These are phyloP conservation scores for Pisolithus orientalis DNA, from an alignment of 768 basidiomycete genomes.

Conservation along the genomic window DNA sequence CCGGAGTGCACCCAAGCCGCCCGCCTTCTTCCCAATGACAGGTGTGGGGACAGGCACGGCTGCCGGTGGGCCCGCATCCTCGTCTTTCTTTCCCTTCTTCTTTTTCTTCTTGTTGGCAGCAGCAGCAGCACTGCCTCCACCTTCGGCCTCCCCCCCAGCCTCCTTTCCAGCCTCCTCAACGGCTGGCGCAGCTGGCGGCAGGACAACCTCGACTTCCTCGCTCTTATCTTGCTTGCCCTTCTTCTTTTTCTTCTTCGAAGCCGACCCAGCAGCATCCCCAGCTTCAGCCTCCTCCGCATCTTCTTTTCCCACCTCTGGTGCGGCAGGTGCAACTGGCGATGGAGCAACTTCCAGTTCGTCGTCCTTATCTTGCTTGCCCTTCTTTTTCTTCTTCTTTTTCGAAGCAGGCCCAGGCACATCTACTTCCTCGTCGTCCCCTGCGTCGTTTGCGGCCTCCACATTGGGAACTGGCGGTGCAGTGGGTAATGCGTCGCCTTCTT, in stretches of 20 bases:
- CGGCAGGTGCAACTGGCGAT: conserved; percentile 21
- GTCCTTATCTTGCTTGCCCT: conserved; percentile 17
- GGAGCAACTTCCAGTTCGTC: conserved; percentile 8
- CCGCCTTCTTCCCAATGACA: conserved; percentile 61
- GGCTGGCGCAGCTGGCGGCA: background rate
- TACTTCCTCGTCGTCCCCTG: conserved; percentile 26
- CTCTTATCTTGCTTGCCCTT: conserved; percentile 98
- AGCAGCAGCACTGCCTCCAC: conserved; percentile 42
- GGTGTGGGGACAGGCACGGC: conserved; percentile 30
- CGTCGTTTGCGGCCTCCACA: conserved; percentile 16
- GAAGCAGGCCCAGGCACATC: conserved; percentile 2
- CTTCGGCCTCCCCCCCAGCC: conserved; percentile 65
- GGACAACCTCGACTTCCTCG: conserved; percentile 70
- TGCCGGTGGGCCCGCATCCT: conserved; percentile 47
- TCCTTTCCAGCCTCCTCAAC: conserved; percentile 32
- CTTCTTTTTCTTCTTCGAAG: conserved; percentile 81
- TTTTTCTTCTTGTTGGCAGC: conserved; percentile 81
- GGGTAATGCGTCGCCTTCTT: background rate
- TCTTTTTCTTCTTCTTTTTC: conserved; percentile 16
- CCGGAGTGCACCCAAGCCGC: conserved; percentile 75
- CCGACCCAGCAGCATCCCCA: conserved; percentile 41
- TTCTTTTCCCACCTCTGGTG: conserved; percentile 28
- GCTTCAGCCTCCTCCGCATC: conserved; percentile 42
- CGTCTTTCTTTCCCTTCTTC: conserved; percentile 71
- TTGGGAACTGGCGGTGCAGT: background rate